Percentiles rank a stretch among this genome's conserved stretches.
Conservation (phyloP, 257 asterid species). For the Solanum arcanum region DNA sequence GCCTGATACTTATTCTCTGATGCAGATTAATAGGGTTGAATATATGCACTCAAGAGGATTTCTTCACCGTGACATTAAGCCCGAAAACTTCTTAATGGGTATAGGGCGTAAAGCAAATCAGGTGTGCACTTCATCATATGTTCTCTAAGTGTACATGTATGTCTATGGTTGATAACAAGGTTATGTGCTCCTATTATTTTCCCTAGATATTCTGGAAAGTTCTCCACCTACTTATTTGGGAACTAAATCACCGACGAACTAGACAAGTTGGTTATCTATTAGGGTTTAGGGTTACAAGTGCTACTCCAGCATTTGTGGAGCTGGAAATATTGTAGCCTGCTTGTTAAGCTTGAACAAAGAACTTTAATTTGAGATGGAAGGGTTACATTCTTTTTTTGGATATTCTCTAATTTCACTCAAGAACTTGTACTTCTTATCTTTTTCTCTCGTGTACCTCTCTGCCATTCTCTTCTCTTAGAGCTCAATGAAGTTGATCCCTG, state of each 20-base stretch:
- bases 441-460: neutral
- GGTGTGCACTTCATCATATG: conserved; percentile 28
- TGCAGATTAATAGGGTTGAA: conserved; percentile 69
- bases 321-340: neutral
- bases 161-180: neutral
- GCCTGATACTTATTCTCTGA: neutral
- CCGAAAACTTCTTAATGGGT: conserved; percentile 87
- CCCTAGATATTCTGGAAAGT: neutral
- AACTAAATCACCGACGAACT: neutral
- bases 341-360: neutral
- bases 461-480: neutral
- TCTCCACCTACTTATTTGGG: neutral
- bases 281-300: neutral
- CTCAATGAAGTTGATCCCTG: neutral
- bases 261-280: neutral
- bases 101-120: conserved; percentile 83
- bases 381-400: neutral
- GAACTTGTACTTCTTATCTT: neutral
- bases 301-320: neutral
- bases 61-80: conserved; percentile 90
- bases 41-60: conserved; percentile 89
- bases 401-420: neutral
- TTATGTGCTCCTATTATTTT: neutral
- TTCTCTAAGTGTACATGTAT: neutral
- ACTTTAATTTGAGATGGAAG: neutral